phyloP scores from a whole-genome alignment of 257 asterid species.

The Nicotiana benthamiana region DNA sequence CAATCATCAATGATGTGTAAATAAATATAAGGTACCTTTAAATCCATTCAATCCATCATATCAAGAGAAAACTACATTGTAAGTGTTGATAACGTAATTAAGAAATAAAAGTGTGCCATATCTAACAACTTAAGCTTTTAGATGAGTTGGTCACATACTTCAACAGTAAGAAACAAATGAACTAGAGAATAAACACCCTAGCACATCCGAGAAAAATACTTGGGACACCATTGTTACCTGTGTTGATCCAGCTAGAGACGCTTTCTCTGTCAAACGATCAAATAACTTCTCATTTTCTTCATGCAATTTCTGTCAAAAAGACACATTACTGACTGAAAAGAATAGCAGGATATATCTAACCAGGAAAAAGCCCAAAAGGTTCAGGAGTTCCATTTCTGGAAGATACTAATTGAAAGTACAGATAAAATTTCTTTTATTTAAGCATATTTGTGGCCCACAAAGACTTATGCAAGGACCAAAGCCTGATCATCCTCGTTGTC shows the following conservation, averaged over 20 bases:
- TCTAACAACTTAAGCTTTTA: neutral
- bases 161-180: neutral
- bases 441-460: neutral
- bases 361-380: neutral
- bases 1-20: neutral
- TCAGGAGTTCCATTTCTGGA: neutral
- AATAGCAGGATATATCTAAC: neutral
- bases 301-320: conserved; percentile 69
- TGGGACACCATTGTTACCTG: conserved; percentile 40
- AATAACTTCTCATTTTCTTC: conserved; percentile 97
- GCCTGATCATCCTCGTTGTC: neutral
- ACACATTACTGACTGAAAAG: neutral
- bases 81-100: neutral
- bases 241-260: conserved; percentile 65
- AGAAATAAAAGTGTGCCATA: neutral
- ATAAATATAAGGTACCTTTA: neutral
- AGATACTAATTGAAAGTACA: neutral
- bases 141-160: neutral
- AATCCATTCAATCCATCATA: neutral
- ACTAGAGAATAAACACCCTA: neutral
- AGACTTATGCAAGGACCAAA: neutral
- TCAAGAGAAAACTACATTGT: neutral
- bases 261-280: conserved; percentile 87
- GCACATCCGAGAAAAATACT: neutral
- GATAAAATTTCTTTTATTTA: neutral